Percentiles rank a stretch among this genome's conserved stretches.
phyloP scores from a whole-genome alignment of 2,329 filamentous ascomycete genomes.

The Trichothecium sympodiale region DNA sequence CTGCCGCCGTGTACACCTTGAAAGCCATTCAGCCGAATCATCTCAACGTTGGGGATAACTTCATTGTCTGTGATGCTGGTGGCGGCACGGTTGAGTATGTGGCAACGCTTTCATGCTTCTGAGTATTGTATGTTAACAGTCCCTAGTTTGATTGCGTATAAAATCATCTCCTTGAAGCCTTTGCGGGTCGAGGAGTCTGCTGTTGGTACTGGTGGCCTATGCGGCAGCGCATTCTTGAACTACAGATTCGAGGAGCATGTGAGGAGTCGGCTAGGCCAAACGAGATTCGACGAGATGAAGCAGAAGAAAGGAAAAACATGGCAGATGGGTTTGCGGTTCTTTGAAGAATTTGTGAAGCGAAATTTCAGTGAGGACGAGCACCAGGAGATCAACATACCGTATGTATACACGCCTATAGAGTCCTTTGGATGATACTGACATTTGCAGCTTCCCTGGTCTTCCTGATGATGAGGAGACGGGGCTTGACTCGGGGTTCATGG shows the following conservation, averaged over 20 bases:
- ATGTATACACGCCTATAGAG: constrained; percentile 16
- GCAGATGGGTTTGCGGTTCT: constrained; percentile 69
- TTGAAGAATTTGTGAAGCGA: constrained; percentile 76
- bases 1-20: constrained; percentile 68
- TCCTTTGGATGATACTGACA: not conserved
- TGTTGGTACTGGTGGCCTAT: constrained; percentile 67
- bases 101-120: not conserved
- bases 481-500: constrained; percentile 64
- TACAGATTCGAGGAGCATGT: constrained; percentile 74
- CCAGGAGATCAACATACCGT: constrained; percentile 66
- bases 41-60: constrained; percentile 55
- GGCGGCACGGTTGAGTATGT: constrained; percentile 58
- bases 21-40: constrained; percentile 71
- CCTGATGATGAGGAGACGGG: constrained; percentile 66
- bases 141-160: constrained; percentile 61
- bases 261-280: constrained; percentile 52
- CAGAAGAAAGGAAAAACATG: constrained; percentile 67
- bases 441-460: constrained; percentile 53
- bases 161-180: constrained; percentile 62
- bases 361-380: constrained; percentile 74
- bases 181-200: constrained; percentile 68
- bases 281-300: constrained; percentile 64
- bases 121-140: not conserved
- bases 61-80: constrained; percentile 52
- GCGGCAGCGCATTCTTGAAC: constrained; percentile 69